Base-by-base conservation (phyloP, 2,329 filamentous ascomycete genomes). In the Arthrinium phaeospermum region DNA sequence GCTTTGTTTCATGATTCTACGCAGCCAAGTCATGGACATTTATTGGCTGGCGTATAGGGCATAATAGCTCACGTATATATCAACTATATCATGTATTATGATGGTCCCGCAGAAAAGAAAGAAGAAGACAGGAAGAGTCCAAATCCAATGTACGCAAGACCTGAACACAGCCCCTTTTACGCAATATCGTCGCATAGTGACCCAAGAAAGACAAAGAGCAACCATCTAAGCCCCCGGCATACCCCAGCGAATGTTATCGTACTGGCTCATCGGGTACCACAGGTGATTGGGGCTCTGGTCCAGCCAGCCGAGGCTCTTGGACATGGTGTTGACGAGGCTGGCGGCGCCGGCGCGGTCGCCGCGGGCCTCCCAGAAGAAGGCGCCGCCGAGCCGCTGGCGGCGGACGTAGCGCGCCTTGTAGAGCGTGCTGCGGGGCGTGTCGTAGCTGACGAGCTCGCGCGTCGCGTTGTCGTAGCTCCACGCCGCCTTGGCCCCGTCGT, bases 281-380 rank as follows among this genome's bases (percentile, higher is more conserved):
- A 92, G 80, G 78, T 88, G 80, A 74, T 92, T 92, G 45, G 78
- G 73, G 14, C 80, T 82, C 64, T 78, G 76, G 34, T 92, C 90
- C 14, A 91, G 79, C 2, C 79, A 80, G 7, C 85, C 85, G 74
- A 91, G 80, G 4, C 76, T 79, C 51, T 81, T 81, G 3, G 86
- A 85, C 74, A 89, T 78, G 10, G 86, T 86, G 24, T 82, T 80
- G 27, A 93, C 89, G 74, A 96, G 82, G 76, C 92, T 94, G 27
- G 77, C 74, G 0, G 77, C 78, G 45, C 85, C 87, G 0, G 74
- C 76, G 75, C 81, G 84, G 77, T 97, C 94, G 16, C 90, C 91
- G 75, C 90, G 92, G 13, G 90, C 91, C 81, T 97, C 94, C 94
- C 94, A 97, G 88, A 93, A 97, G 86, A 96, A 93, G 0, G 89